These are phyloP conservation scores for Calamus simplicifolius DNA, from an alignment of 176 grass and related monocot genomes.

Conservation along the genomic window DNA sequence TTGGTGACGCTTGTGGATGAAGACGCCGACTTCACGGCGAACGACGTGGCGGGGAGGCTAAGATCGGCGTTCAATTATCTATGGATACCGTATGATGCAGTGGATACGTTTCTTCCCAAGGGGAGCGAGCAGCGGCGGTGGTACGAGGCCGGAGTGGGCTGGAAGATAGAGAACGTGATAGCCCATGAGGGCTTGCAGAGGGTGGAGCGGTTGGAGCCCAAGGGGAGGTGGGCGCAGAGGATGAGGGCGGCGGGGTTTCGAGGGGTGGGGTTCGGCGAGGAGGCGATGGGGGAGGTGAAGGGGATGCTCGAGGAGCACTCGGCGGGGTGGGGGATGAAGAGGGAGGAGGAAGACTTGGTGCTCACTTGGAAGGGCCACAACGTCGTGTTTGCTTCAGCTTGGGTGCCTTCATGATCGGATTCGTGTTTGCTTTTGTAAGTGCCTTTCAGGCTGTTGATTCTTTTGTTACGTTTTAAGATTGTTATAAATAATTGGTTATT, in stretches of 20 bases:
- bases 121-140: conserved; percentile 84
- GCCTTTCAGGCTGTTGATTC: no score
- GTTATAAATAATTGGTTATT: no score
- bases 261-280: conserved; percentile 54
- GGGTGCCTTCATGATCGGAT: conserved; percentile 53
- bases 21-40: conserved; percentile 85
- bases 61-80: conserved; percentile 88
- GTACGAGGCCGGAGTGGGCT: conserved; percentile 83
- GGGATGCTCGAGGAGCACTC: conserved; percentile 89
- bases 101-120: conserved; percentile 82
- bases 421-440: not conserved
- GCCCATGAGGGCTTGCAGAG: conserved; percentile 52
- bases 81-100: conserved; percentile 97
- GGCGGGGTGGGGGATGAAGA: conserved; percentile 93
- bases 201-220: conserved; percentile 70
- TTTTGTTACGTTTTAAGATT: no score
- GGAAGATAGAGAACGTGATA: conserved; percentile 95
- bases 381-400: conserved; percentile 82
- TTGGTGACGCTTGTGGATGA: conserved; percentile 79
- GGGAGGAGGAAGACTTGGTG: conserved; percentile 88
- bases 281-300: conserved; percentile 68
- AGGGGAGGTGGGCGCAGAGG: conserved; percentile 61
- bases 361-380: conserved; percentile 98
- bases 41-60: conserved; percentile 61
- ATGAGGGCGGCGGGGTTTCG: conserved; percentile 76